Conservation (phyloP, 371 early-diverging fungal species). For the Mucor racemosus region DNA sequence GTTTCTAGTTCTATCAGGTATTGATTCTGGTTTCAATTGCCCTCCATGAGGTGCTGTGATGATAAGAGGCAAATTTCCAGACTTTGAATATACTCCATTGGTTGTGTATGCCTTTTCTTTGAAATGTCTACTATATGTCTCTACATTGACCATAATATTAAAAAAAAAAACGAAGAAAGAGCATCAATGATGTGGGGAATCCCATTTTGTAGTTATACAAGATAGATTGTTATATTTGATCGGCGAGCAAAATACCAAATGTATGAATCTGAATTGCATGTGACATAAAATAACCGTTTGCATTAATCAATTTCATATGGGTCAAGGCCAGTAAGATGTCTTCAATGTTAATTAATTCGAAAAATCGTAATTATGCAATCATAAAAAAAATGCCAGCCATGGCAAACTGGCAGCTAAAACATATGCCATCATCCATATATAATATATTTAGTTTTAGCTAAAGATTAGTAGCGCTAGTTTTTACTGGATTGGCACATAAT, state of each 20-base stretch:
- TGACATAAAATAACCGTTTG: no score
- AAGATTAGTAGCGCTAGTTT: no score
- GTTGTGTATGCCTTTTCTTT: not conserved
- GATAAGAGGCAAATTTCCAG: slow-evolving; percentile 16
- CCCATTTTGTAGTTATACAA: not conserved
- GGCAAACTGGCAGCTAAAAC: no score
- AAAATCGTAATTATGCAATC: no score
- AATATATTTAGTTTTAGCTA: no score
- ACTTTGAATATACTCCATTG: not conserved
- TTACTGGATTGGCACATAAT: no score
- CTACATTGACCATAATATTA: not conserved
- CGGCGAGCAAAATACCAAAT: not conserved
- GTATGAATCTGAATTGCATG: not conserved
- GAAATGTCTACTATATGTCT: not conserved
- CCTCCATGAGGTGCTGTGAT: slow-evolving; percentile 29
- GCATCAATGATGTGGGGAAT: not conserved
- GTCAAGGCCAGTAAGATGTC: no score
- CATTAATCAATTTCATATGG: no score
- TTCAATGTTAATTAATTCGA: no score
- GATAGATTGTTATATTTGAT: not conserved
- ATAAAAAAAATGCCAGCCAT: no score
- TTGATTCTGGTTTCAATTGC: not conserved
- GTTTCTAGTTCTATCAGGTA: slow-evolving; percentile 18
- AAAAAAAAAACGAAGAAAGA: not conserved
- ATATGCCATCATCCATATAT: no score